Evolutionary conservation across 768 basidiomycete species (phyloP).

Genomic region (Pleurotus cornucopiae): DNA sequence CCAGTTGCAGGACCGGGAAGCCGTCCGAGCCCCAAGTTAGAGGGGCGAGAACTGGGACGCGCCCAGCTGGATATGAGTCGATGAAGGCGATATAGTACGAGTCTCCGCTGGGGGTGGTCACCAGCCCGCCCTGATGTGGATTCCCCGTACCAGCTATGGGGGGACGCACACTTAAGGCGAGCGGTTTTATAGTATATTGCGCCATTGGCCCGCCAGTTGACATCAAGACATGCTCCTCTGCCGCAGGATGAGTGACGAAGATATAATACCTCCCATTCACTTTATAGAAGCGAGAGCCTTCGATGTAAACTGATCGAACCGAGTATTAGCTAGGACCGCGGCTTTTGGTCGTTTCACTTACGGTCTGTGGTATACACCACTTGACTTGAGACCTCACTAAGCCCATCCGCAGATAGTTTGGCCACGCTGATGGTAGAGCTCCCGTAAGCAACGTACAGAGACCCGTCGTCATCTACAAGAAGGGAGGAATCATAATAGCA

Average conservation of each 20-base stretch:
- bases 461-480: conserved; percentile 15
- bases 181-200: conserved; percentile 10
- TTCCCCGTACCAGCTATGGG: conserved; percentile 7
- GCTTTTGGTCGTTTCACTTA: not conserved
- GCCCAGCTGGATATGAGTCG: conserved; percentile 15
- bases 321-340: not conserved
- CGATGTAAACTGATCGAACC: conserved; percentile 3
- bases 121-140: conserved; percentile 14
- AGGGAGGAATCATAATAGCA: conserved; percentile 16
- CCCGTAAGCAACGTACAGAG: conserved; percentile 14
- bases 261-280: conserved; percentile 15
- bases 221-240: conserved; percentile 7
- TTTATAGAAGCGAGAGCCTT: conserved; percentile 16
- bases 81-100: conserved; percentile 15
- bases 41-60: conserved; percentile 14
- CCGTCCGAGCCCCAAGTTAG: conserved; percentile 16
- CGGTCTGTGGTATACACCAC: conserved; percentile 6
- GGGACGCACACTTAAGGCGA: conserved; percentile 4
- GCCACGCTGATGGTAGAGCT: conserved; percentile 12
- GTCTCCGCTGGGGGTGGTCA: conserved; percentile 10
- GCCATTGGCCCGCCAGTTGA: conserved; percentile 11
- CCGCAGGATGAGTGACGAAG: conserved; percentile 12
- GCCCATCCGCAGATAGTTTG: conserved; percentile 12
- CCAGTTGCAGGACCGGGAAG: conserved; percentile 14
- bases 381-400: conserved; percentile 9